These are phyloP conservation scores for Lipomyces chichibuensis DNA, from an alignment of 805 yeast species.

Conservation along the genomic window DNA sequence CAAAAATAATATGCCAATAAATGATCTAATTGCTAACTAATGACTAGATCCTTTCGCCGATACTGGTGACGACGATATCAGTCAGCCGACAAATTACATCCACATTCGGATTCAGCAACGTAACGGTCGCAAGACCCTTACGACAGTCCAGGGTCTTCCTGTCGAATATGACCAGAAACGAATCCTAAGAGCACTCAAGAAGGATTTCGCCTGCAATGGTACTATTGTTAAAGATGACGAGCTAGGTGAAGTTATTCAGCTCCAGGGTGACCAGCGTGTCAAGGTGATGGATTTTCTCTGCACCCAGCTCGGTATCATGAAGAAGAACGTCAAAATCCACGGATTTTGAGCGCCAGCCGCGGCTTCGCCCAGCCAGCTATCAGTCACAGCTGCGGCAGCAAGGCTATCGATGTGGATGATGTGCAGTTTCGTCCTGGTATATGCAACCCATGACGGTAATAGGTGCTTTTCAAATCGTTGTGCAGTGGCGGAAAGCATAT, in stretches of 20 bases:
- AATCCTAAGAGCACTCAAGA: constrained; percentile 89
- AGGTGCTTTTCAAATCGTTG: not conserved
- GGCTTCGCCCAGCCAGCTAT: not conserved
- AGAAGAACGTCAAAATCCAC: constrained; percentile 96
- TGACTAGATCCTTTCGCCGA: constrained; percentile 92
- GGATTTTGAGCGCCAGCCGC: constrained; percentile 67
- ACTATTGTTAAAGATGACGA: constrained; percentile 95
- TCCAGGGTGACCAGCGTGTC: constrained; percentile 98
- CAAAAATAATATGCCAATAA: not conserved
- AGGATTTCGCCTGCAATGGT: constrained; percentile 98
- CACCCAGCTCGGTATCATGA: constrained; percentile 81
- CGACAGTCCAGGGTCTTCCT: constrained; percentile 98
- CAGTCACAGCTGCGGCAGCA: constrained; percentile 1
- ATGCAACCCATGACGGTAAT: not conserved
- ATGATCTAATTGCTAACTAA: not conserved
- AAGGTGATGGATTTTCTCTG: constrained; percentile 93
- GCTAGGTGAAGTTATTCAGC: constrained; percentile 94
- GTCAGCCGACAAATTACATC: constrained; percentile 92
- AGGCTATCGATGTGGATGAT: not conserved
- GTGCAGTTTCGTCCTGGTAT: not conserved
- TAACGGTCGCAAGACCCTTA: constrained; percentile 97
- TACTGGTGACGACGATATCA: constrained; percentile 95
- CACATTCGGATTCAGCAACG: constrained; percentile 98
- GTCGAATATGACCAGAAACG: constrained; percentile 92
- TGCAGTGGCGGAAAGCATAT: not conserved